phyloP scores from a whole-genome alignment of 129 eudicot genomes.

The Erigeron canadensis region DNA sequence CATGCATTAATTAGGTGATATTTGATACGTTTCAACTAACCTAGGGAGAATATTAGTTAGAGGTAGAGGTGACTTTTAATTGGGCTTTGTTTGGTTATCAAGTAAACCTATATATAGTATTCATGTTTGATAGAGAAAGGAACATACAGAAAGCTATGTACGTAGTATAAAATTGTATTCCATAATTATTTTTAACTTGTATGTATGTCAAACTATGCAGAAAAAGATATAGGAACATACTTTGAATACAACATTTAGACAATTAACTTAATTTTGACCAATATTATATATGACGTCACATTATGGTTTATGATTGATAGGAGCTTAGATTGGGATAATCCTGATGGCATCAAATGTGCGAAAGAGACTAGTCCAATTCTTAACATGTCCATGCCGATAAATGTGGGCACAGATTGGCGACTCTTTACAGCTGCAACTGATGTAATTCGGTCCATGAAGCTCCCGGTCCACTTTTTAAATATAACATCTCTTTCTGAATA shows the following conservation, averaged over 20 bases:
- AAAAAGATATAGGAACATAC: too few species aligned
- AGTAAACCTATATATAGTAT: too few species aligned
- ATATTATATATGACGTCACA: background rate
- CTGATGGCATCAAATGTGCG: constrained; percentile 86
- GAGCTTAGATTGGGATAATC: constrained; percentile 94
- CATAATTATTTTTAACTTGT: background rate
- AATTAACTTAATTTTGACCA: too few species aligned
- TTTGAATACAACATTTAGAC: too few species aligned
- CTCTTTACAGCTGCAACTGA: constrained; percentile 61
- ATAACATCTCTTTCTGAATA: constrained; percentile 83
- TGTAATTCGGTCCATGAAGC: constrained; percentile 60
- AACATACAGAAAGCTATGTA: too few species aligned
- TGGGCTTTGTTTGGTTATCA: constrained; percentile 17
- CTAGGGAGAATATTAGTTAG: constrained; percentile 24
- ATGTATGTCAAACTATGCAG: too few species aligned
- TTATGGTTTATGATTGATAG: constrained; percentile 32
- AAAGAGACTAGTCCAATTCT: constrained; percentile 77
- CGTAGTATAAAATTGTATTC: background rate
- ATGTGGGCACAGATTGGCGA: constrained; percentile 80
- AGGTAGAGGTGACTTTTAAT: constrained; percentile 28
- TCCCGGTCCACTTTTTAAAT: constrained; percentile 77
- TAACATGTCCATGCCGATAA: constrained; percentile 69
- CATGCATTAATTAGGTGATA: constrained; percentile 30
- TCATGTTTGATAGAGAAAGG: too few species aligned
- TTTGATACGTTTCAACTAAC: constrained; percentile 23